Percentiles rank a stretch among this genome's conserved stretches.
These are phyloP conservation scores for Tolypocladium tropicale DNA, from an alignment of 2,329 filamentous ascomycete genomes.

Conservation along the genomic window DNA sequence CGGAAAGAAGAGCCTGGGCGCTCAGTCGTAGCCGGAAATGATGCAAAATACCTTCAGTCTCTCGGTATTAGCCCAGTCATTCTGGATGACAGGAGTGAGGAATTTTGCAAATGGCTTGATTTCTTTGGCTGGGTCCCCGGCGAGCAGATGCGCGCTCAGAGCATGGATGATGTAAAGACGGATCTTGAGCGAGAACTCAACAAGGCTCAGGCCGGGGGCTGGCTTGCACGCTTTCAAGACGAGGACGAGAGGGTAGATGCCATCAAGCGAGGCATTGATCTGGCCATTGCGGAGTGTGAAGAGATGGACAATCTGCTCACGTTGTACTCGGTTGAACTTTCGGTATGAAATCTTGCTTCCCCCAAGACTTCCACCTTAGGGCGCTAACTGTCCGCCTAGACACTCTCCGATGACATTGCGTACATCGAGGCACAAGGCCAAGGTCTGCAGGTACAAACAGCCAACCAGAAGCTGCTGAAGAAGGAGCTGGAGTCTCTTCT, in stretches of 20 bases:
- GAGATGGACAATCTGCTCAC: conserved; percentile 91
- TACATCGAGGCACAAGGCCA: conserved; percentile 97
- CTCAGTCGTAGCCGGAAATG: conserved; percentile 59
- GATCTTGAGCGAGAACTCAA: conserved; percentile 83
- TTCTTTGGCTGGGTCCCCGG: conserved; percentile 83
- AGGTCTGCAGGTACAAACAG: conserved; percentile 91
- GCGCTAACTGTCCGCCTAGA: conserved; percentile 38
- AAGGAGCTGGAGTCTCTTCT: conserved; percentile 83
- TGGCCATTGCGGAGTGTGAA: conserved; percentile 89
- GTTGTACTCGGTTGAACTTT: conserved; percentile 87
- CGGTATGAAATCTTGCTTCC: conserved; percentile 44
- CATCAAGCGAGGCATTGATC: conserved; percentile 77
- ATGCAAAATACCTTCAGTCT: conserved; percentile 65
- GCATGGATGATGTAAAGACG: conserved; percentile 68
- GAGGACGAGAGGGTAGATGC: conserved; percentile 85
- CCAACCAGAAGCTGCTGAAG: conserved; percentile 90
- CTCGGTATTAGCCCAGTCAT: conserved; percentile 69
- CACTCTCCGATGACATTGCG: conserved; percentile 86
- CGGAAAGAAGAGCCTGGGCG: conserved; percentile 43
- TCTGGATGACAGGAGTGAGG: conserved; percentile 65
- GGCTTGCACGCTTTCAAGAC: conserved; percentile 74
- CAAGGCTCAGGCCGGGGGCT: conserved; percentile 83
- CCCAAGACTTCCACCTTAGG: neutral
- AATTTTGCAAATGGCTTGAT: conserved; percentile 73
- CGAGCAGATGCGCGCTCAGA: conserved; percentile 61